Base-by-base conservation (phyloP, 1,284 basidiomycete genomes). In the Coriolopsis trogii region DNA sequence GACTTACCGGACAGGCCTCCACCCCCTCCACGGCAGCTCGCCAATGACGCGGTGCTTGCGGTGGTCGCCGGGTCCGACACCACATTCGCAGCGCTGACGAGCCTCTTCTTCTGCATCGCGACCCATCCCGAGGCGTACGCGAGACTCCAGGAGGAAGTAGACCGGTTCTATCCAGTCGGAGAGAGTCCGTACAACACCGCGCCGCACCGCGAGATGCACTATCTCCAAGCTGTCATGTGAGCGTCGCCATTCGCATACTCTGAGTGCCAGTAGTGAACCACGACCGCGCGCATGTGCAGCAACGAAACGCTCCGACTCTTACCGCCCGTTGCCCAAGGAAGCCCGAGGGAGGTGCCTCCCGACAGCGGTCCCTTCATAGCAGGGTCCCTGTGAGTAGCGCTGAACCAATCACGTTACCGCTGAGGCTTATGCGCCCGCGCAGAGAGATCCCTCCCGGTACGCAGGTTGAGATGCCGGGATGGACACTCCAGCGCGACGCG, bases 301-400 rank as follows among this genome's bases (percentile, higher is more conserved):
- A 82, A 84, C 34, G 84, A 87, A 63, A 65, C 75, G 0, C 60
- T 86, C 37, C 73, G 85, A 39, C 66, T 86, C 33, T 73, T 74
- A 33, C 80, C 84, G 13, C 72, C 82, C 12, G 68, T 84, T 13
- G 72, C 76, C 9, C 77, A 74, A 20, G 77, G 75, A 33, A 73
- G 78, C 21, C 77, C 80, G 45, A 75, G 84, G 36, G 68, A 72
- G 16, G 70, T 65, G 0, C 50, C 41, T 6, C 33, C 16, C 16
- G 6, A 6, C 15, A 9, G 7, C 1, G 16, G 16, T 4, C 33
- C 33, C 6, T n/a, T 36, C 1, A 20, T 36, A 12, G 33, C 20
- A 8, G 33, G 33, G 16, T 36, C 33, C 10, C 16, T 10, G 33
- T 36, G 20, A n/a, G 33, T 36, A 6, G 7, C 4, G n/a, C n/a